Percentiles rank a stretch among this genome's conserved stretches.
phyloP scores from a whole-genome alignment of 768 basidiomycete species.

The Mycena alexandri region DNA sequence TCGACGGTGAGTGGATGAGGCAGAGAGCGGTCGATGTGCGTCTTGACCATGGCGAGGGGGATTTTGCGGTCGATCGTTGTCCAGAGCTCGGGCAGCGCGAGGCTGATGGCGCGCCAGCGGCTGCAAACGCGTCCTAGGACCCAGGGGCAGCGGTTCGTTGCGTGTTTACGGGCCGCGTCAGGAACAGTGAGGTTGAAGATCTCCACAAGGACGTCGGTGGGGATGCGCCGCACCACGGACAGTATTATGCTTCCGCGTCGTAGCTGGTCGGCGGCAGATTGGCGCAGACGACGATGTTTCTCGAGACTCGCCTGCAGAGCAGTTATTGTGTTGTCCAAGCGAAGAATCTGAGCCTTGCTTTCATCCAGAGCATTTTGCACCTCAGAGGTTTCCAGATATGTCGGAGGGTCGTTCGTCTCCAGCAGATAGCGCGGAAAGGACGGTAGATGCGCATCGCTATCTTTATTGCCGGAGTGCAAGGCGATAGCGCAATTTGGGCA shows the following conservation, averaged over 20 bases:
- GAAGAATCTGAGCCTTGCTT: neutral
- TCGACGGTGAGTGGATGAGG: conserved; percentile 23
- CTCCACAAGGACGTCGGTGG: conserved; percentile 7
- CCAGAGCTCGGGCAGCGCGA: conserved; percentile 12
- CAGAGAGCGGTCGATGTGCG: conserved; percentile 14
- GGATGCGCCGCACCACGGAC: conserved; percentile 13
- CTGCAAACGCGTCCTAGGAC: conserved; percentile 21
- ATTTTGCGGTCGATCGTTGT: conserved; percentile 2
- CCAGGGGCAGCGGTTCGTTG: conserved; percentile 17
- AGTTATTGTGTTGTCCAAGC: conserved; percentile 9
- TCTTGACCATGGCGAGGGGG: conserved; percentile 6
- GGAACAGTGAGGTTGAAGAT: conserved; percentile 20
- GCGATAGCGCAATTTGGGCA: neutral
- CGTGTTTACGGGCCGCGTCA: conserved; percentile 8
- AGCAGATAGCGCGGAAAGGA: neutral
- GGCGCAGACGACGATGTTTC: conserved; percentile 1
- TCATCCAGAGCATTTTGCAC: neutral
- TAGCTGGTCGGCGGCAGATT: conserved; percentile 3
- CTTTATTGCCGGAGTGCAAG: neutral
- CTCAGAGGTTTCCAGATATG: neutral
- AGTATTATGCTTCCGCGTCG: neutral
- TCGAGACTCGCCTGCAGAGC: conserved; percentile 12
- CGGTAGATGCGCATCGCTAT: neutral
- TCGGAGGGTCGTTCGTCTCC: conserved; percentile 7
- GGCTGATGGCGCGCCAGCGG: conserved; percentile 15